Percentiles rank a stretch among this genome's conserved stretches.
Conservation (phyloP, 345 rosid genomes). For the Lagerstroemia speciosa region DNA sequence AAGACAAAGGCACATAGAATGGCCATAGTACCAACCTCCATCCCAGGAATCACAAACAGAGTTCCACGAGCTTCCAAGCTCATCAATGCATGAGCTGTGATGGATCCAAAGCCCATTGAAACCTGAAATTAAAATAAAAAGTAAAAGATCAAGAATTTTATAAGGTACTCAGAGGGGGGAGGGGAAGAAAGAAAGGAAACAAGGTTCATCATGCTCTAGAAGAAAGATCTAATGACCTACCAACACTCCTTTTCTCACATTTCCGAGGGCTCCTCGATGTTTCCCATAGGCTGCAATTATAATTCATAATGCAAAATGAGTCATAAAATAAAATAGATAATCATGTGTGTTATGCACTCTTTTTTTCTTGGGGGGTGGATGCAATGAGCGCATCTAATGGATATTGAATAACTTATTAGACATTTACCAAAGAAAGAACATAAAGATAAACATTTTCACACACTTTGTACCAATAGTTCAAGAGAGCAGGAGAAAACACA, state of each 20-base stretch:
- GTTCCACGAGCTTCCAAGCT: conserved; percentile 93
- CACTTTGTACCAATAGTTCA: not conserved
- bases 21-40: conserved; percentile 47
- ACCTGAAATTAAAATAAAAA: conserved; percentile 34
- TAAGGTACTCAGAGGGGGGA: too few relatives aligned
- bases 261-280: conserved; percentile 80
- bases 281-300: conserved; percentile 69
- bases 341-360: too few relatives aligned
- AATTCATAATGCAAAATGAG: conserved; percentile 10
- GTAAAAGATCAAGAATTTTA: not conserved
- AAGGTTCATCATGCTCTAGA: not conserved
- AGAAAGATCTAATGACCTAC: conserved; percentile 26
- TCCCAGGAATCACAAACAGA: conserved; percentile 75
- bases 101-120: conserved; percentile 85
- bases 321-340: not conserved
- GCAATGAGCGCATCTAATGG: not conserved
- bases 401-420: not conserved
- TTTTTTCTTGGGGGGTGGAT: not conserved
- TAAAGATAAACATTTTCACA: not conserved
- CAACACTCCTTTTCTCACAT: conserved; percentile 98
- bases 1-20: not conserved
- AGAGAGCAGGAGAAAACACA: not conserved
- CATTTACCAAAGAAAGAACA: not conserved
- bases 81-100: conserved; percentile 81
- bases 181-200: not conserved